Evolutionary conservation across 2,329 filamentous ascomycete species (phyloP).

Genomic region (Phoma sp.): DNA sequence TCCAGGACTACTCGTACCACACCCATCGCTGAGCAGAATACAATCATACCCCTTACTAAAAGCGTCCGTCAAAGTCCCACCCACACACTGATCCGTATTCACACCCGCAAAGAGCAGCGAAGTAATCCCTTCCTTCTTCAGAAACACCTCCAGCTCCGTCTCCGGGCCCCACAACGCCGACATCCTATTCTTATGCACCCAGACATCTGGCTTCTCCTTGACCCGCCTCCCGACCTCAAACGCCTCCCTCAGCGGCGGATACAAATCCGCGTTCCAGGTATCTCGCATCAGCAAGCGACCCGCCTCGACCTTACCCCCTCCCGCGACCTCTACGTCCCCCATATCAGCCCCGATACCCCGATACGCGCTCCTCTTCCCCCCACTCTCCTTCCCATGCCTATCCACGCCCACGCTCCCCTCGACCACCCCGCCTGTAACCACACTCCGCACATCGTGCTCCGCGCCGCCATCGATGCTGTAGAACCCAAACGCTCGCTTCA

Average conservation of each 20-base stretch:
- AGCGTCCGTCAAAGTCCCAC: conserved; percentile 50
- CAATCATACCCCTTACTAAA: conserved; percentile 53
- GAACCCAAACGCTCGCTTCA: conserved; percentile 49
- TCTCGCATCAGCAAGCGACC: conserved; percentile 48
- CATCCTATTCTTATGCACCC: conserved; percentile 52
- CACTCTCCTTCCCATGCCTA: not conserved
- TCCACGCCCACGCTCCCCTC: not conserved
- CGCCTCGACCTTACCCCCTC: conserved; percentile 35
- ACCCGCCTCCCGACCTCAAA: conserved; percentile 33
- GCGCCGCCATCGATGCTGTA: conserved; percentile 16
- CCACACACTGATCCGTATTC: conserved; percentile 53
- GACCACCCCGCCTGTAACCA: not conserved
- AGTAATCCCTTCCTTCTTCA: conserved; percentile 47
- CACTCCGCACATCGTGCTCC: conserved; percentile 22
- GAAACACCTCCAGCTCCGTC: conserved; percentile 45
- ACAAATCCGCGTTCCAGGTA: conserved; percentile 51
- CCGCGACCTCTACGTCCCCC: conserved; percentile 17
- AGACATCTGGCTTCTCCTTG: conserved; percentile 26
- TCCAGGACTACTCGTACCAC: conserved; percentile 49
- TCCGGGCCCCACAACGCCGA: conserved; percentile 48
- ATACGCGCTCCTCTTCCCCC: not conserved
- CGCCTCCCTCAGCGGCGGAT: conserved; percentile 44
- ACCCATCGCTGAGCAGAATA: conserved; percentile 50
- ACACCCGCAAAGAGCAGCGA: conserved; percentile 51
- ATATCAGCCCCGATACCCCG: not conserved